A percentile compares a stretch with the other conserved stretches of the same genome.
Evolutionary conservation across 1,139 yeast species (phyloP).

Genomic region (Zygosaccharomyces sapae): DNA sequence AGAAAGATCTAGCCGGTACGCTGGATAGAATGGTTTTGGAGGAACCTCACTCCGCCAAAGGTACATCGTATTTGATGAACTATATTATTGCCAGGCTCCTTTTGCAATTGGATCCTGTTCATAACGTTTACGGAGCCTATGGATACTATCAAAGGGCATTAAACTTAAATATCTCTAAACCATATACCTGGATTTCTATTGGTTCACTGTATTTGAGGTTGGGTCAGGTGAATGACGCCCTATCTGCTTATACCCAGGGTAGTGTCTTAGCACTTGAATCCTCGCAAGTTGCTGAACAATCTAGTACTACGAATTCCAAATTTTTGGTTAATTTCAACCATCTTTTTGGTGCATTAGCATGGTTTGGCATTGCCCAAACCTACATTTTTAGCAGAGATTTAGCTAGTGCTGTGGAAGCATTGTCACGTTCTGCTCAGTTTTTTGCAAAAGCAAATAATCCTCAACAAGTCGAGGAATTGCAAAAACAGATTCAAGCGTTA

Average conservation of each 20-base stretch:
- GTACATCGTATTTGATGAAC: slow-evolving; percentile 14
- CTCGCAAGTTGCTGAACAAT: not conserved
- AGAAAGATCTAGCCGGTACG: slow-evolving; percentile 6
- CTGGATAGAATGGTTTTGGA: slow-evolving; percentile 14
- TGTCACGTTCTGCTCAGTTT: slow-evolving; percentile 21
- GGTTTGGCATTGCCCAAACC: slow-evolving; percentile 33
- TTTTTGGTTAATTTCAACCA: slow-evolving; percentile 1
- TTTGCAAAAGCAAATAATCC: slow-evolving; percentile 20
- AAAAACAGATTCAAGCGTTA: slow-evolving; percentile 7
- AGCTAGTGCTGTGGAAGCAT: slow-evolving; percentile 24
- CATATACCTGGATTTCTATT: slow-evolving; percentile 63
- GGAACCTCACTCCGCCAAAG: slow-evolving; percentile 8
- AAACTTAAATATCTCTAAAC: slow-evolving; percentile 50
- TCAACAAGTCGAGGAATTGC: slow-evolving; percentile 16
- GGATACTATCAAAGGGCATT: slow-evolving; percentile 56
- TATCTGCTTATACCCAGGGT: slow-evolving; percentile 66
- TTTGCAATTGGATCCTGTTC: slow-evolving; percentile 17
- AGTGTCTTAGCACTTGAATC: slow-evolving; percentile 17
- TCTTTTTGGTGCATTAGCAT: slow-evolving; percentile 25
- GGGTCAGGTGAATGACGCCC: slow-evolving; percentile 59
- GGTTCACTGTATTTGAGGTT: slow-evolving; percentile 57
- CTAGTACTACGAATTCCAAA: not conserved
- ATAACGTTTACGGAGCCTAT: slow-evolving; percentile 34
- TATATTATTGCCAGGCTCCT: slow-evolving; percentile 26
- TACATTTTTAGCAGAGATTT: slow-evolving; percentile 22